phyloP scores from a whole-genome alignment of 2,329 filamentous ascomycete genomes.

The Akanthomyces dipterigenus region DNA sequence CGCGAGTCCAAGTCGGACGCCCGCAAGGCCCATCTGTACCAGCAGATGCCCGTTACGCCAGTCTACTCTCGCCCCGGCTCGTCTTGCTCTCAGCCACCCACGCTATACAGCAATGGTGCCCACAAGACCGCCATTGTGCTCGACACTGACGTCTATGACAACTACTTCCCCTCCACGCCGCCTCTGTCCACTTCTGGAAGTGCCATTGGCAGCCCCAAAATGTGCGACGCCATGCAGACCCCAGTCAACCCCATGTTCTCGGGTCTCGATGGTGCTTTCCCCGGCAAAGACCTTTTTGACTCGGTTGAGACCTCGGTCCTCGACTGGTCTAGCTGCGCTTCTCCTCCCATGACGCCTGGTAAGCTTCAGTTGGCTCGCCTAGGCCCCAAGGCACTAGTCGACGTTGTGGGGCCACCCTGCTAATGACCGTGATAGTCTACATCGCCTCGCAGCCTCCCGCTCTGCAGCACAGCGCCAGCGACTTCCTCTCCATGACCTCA shows the following conservation, averaged over 20 bases:
- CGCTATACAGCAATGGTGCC: slow-evolving; percentile 52
- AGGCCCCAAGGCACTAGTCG: background rate
- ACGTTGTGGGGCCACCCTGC: slow-evolving; percentile 16
- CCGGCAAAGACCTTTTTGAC: slow-evolving; percentile 64
- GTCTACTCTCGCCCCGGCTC: slow-evolving; percentile 60
- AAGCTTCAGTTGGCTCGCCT: slow-evolving; percentile 36
- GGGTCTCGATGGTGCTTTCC: slow-evolving; percentile 56
- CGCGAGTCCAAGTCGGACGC: slow-evolving; percentile 67
- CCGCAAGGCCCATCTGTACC: slow-evolving; percentile 66
- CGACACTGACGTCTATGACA: slow-evolving; percentile 66
- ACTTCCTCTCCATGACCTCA: slow-evolving; percentile 66
- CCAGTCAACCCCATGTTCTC: slow-evolving; percentile 77
- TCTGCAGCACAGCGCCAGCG: slow-evolving; percentile 57
- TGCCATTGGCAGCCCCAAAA: slow-evolving; percentile 77
- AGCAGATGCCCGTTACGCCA: slow-evolving; percentile 53
- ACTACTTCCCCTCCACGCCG: slow-evolving; percentile 78
- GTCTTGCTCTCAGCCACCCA: slow-evolving; percentile 55
- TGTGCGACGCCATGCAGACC: slow-evolving; percentile 71
- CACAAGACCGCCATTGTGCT: slow-evolving; percentile 73
- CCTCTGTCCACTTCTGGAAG: slow-evolving; percentile 81
- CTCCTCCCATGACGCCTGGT: slow-evolving; percentile 88
- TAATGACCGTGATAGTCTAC: slow-evolving; percentile 41
- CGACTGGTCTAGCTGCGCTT: slow-evolving; percentile 71
- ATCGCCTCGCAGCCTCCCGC: slow-evolving; percentile 48
- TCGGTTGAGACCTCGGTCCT: slow-evolving; percentile 67